A percentile compares a stretch with the other conserved stretches of the same genome.
Conservation (phyloP, 208 protist genomes). For the Angomonas deanei region DNA sequence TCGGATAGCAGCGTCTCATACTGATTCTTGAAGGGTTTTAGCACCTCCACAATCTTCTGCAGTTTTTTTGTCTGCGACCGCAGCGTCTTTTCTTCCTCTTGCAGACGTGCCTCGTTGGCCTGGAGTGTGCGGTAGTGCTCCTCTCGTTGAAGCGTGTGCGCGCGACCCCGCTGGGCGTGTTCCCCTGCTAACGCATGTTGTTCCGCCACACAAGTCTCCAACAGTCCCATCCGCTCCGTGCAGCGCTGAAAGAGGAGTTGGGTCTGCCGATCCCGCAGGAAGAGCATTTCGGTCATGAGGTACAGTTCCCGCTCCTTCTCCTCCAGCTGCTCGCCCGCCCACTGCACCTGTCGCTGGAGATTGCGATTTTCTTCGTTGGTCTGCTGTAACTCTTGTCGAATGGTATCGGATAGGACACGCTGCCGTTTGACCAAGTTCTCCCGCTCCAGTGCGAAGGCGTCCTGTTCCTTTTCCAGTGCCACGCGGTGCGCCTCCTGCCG, state of each 20-base stretch:
- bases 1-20: not conserved
- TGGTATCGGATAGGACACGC: too few species aligned
- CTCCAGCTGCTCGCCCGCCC: conserved; percentile 11
- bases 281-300: conserved; percentile 13
- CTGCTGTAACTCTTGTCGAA: too few species aligned
- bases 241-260: not conserved
- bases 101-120: conserved; percentile 4
- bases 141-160: not conserved
- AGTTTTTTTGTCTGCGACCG: conserved; percentile 17
- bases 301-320: conserved; percentile 14
- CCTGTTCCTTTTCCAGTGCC: not conserved
- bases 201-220: conserved; percentile 7
- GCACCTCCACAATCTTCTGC: conserved; percentile 12
- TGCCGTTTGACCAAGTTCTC: conserved; percentile 13
- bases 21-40: conserved; percentile 3
- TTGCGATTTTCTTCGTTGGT: conserved; percentile 11
- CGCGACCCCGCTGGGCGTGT: conserved; percentile 4
- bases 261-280: conserved; percentile 14
- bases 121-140: conserved; percentile 9
- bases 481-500: not conserved
- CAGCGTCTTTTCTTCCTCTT: conserved; percentile 16
- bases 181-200: conserved; percentile 9
- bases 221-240: not conserved
- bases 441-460: conserved; percentile 3
- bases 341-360: conserved; percentile 1